Evolutionary conservation across 345 rosid genomes (phyloP).

Genomic region (Cardiospermum halicacabum): DNA sequence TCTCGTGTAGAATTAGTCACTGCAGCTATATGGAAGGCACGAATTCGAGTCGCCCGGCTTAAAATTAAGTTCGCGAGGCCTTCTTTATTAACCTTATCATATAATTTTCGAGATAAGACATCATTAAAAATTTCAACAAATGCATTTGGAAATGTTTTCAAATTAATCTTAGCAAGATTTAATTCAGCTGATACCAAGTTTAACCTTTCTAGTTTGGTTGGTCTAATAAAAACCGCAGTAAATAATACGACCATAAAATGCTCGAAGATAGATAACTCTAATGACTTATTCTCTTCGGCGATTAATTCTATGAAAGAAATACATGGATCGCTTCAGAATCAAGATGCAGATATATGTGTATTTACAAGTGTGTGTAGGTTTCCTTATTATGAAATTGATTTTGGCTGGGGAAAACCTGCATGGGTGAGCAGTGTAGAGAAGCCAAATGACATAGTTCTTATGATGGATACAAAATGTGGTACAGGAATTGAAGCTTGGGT

Average conservation of each 20-base stretch:
- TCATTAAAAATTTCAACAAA: background rate
- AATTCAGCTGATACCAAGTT: background rate
- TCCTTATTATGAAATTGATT: slow-evolving; percentile 40
- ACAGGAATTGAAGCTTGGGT: slow-evolving; percentile 47
- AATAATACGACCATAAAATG: slow-evolving; percentile 6
- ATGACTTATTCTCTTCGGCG: slow-evolving; percentile 4
- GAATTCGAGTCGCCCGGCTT: background rate
- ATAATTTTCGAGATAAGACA: slow-evolving; percentile 16
- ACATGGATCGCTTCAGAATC: slow-evolving; percentile 4
- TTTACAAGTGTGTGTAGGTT: slow-evolving; percentile 35
- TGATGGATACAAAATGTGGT: slow-evolving; percentile 37
- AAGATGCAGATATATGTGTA: slow-evolving; percentile 17
- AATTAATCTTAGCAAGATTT: slow-evolving; percentile 1
- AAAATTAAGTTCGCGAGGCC: slow-evolving; percentile 6
- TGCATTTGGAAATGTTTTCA: slow-evolving; percentile 11
- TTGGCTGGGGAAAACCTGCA: slow-evolving; percentile 57
- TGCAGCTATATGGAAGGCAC: slow-evolving; percentile 24
- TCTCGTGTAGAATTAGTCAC: slow-evolving; percentile 21
- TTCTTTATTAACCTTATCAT: slow-evolving; percentile 13
- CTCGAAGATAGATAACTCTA: background rate
- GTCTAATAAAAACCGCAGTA: slow-evolving; percentile 5
- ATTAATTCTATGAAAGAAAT: background rate
- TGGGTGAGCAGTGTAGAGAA: slow-evolving; percentile 29
- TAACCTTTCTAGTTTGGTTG: slow-evolving; percentile 18
- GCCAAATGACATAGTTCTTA: slow-evolving; percentile 21